Percentiles rank a stretch among this genome's conserved stretches.
phyloP scores from a whole-genome alignment of 2,329 filamentous ascomycete species.

The Rhynchosporium agropyri region DNA sequence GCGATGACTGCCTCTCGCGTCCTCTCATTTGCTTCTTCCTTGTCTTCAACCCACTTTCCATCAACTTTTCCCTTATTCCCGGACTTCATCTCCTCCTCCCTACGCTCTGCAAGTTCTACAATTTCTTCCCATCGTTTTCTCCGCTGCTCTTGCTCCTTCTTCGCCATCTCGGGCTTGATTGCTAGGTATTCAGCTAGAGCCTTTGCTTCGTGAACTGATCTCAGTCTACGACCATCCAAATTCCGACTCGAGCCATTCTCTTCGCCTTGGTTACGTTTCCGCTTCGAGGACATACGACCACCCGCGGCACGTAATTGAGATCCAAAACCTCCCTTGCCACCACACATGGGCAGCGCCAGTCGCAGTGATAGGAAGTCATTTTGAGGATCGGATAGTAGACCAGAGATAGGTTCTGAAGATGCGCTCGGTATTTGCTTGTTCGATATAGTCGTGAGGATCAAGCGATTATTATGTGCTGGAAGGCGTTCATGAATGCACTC shows the following conservation, averaged over 20 bases:
- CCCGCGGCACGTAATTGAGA: slow-evolving; percentile 95
- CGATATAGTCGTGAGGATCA: slow-evolving; percentile 80
- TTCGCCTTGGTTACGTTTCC: slow-evolving; percentile 80
- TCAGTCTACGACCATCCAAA: slow-evolving; percentile 83
- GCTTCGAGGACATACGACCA: slow-evolving; percentile 93
- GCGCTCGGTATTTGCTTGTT: slow-evolving; percentile 68
- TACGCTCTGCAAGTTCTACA: slow-evolving; percentile 79
- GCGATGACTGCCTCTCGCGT: slow-evolving; percentile 75
- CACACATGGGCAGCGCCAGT: slow-evolving; percentile 76
- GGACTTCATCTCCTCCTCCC: slow-evolving; percentile 79
- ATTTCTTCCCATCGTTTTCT: slow-evolving; percentile 86
- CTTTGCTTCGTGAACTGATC: slow-evolving; percentile 94
- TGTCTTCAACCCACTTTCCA: slow-evolving; percentile 92
- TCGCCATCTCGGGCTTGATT: slow-evolving; percentile 96
- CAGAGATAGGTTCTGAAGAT: slow-evolving; percentile 59
- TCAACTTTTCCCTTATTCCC: slow-evolving; percentile 74
- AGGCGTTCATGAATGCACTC: slow-evolving; percentile 62
- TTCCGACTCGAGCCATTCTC: slow-evolving; percentile 91
- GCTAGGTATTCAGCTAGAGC: slow-evolving; percentile 92
- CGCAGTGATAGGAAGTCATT: slow-evolving; percentile 81
- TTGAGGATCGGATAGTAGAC: slow-evolving; percentile 57
- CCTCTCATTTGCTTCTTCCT: slow-evolving; percentile 85
- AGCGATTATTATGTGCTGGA: slow-evolving; percentile 58
- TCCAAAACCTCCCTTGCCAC: slow-evolving; percentile 97
- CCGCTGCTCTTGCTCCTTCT: slow-evolving; percentile 85